Percentiles rank a stretch among this genome's conserved stretches.
phyloP scores from a whole-genome alignment of 768 basidiomycete genomes.

The Lanmaoa pseudosensibilis region DNA sequence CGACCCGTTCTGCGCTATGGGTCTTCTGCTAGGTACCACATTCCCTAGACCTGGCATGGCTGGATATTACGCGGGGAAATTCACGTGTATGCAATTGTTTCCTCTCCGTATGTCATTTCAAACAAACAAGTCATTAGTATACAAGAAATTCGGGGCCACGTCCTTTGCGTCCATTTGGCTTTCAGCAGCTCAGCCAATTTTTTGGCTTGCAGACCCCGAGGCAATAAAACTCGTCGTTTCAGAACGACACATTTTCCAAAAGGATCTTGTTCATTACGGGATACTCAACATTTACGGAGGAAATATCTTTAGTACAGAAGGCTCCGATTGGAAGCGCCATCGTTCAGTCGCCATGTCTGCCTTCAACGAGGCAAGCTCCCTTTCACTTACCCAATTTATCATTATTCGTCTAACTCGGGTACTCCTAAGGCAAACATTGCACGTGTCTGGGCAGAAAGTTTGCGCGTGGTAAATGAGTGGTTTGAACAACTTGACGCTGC shows the following conservation, averaged over 20 bases:
- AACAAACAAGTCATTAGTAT: slow-evolving; percentile 27
- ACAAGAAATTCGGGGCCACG: slow-evolving; percentile 41
- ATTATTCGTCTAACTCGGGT: background rate
- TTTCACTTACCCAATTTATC: background rate
- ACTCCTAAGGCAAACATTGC: slow-evolving; percentile 42
- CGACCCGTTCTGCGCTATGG: slow-evolving; percentile 32
- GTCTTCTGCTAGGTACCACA: slow-evolving; percentile 27
- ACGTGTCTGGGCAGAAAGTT: slow-evolving; percentile 48
- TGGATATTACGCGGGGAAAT: slow-evolving; percentile 36
- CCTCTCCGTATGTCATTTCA: too few relatives aligned
- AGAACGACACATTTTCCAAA: slow-evolving; percentile 39
- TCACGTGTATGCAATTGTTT: slow-evolving; percentile 33
- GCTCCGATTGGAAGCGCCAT: slow-evolving; percentile 48
- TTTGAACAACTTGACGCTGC: slow-evolving; percentile 36
- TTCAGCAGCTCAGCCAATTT: slow-evolving; percentile 30
- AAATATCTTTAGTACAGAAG: slow-evolving; percentile 45
- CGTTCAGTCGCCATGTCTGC: slow-evolving; percentile 46
- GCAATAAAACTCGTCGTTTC: slow-evolving; percentile 39
- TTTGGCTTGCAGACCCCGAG: slow-evolving; percentile 47
- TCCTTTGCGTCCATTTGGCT: slow-evolving; percentile 38
- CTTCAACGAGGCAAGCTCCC: slow-evolving; percentile 44
- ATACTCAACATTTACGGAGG: slow-evolving; percentile 45
- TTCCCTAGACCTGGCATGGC: slow-evolving; percentile 38
- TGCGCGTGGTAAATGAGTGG: slow-evolving; percentile 43
- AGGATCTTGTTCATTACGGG: slow-evolving; percentile 42